A percentile compares a stretch with the other conserved stretches of the same genome.
Conservation (phyloP, 2,329 filamentous ascomycete species). For the Teratosphaeria viscida region DNA sequence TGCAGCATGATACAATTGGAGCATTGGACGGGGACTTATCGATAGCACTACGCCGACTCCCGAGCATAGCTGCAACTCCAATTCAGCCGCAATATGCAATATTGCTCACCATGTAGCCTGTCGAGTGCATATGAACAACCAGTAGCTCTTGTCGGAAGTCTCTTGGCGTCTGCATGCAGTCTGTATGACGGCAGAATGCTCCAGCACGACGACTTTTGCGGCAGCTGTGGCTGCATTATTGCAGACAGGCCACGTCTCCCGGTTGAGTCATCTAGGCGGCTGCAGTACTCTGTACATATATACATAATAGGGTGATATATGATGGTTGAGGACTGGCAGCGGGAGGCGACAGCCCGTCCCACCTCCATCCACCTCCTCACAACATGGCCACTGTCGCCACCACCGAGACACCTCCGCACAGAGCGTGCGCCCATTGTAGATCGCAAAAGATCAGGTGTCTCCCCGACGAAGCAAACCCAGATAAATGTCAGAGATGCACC, state of each 20-base stretch:
- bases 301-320: background rate
- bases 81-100: background rate
- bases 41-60: too few relatives aligned
- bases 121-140: background rate
- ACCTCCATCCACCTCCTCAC: background rate
- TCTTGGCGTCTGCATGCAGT: background rate
- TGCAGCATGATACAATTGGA: too few relatives aligned
- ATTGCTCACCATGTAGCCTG: too few relatives aligned
- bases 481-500: constrained; percentile 30
- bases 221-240: too few relatives aligned
- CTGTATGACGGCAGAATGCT: background rate
- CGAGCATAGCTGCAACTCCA: background rate
- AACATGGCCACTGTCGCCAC: background rate
- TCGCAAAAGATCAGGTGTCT: constrained; percentile 35
- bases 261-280: background rate
- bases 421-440: constrained; percentile 31
- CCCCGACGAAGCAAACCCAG: constrained; percentile 19
- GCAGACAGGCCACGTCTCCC: too few relatives aligned
- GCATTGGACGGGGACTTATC: too few relatives aligned
- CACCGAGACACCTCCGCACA: background rate
- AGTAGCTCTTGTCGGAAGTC: background rate
- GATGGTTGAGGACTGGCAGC: background rate
- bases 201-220: background rate
- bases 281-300: too few relatives aligned
- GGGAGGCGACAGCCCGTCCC: too few relatives aligned